Evolutionary conservation across 2,329 filamentous ascomycete genomes (phyloP), one percentile per base, ranked within the genome.

Genomic region (Phyllosticta ampelicida): DNA sequence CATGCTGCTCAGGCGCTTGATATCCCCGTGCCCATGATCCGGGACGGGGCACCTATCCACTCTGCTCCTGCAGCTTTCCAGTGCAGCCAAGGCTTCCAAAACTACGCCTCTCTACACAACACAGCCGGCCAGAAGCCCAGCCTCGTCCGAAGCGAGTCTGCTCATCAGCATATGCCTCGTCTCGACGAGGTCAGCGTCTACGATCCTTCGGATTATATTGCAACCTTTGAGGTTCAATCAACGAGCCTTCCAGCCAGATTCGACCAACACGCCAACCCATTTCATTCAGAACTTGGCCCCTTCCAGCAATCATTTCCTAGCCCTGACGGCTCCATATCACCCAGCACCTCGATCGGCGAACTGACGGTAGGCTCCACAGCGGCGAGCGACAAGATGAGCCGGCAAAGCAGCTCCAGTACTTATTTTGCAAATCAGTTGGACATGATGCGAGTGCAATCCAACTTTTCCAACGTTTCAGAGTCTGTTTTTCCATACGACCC

Each of bases 391-490:
- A 55, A 58, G 44, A 74, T 78, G 75, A 77, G 75, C 65, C 73
- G 76, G 64, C 69, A 75, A 62, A 69, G 68, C 65, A 78, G 76
- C 66, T 67, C 70, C 61, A 72, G 71, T 64, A 67, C 70, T 51
- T 68, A 68, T 59, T 71, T 75, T 64, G 67, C 68, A 65, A 71
- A 71, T 65, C 66, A 68, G 53, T 64, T 75, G 63, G 70, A 71
- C 61, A 76, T 77, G 74, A 66, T 75, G 67, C 73, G 73, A 54
- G 66, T 75, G 65, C 67, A 71, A 61, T 77, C 75, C 65, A 67
- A 70, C 63, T 67, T 66, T 64, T 71, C 69, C 58, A 66, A 62
- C 64, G 66, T 70, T 64, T 66, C 66, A 60, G 64, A 70, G 61
- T 65, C 63, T 60, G 52, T 70, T 67, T 65, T 69, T 62, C 51